phyloP scores from a whole-genome alignment of 129 eudicot genomes.

The Glebionis coronaria region DNA sequence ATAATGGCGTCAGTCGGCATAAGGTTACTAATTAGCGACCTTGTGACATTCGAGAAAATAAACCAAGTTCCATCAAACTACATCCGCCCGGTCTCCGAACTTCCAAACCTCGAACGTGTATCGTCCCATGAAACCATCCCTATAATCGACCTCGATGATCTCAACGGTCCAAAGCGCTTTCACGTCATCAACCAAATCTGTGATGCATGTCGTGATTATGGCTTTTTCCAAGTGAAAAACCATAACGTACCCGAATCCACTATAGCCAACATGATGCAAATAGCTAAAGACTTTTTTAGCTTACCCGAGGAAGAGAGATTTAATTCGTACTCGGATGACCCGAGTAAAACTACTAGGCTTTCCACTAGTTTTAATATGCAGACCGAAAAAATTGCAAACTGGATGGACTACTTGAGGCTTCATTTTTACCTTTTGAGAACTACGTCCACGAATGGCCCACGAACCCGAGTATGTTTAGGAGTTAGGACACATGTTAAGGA shows the following conservation, averaged over 20 bases:
- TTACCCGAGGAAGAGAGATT: slow-evolving; percentile 41
- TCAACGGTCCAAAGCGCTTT: slow-evolving; percentile 24
- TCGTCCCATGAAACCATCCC: slow-evolving; percentile 25
- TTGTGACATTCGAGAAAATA: slow-evolving; percentile 18
- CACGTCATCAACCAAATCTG: slow-evolving; percentile 28
- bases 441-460: slow-evolving; percentile 43
- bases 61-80: slow-evolving; percentile 33
- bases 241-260: slow-evolving; percentile 28
- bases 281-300: slow-evolving; percentile 33
- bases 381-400: slow-evolving; percentile 42
- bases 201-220: slow-evolving; percentile 33
- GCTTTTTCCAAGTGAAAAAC: slow-evolving; percentile 45
- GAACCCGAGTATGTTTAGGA: slow-evolving; percentile 31
- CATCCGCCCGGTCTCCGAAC: slow-evolving; percentile 47
- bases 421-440: slow-evolving; percentile 41
- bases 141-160: slow-evolving; percentile 27
- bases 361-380: slow-evolving; percentile 42
- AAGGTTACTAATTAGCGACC: slow-evolving; percentile 22
- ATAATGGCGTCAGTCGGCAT: background rate
- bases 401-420: slow-evolving; percentile 44
- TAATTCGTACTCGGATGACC: slow-evolving; percentile 41
- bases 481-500: slow-evolving; percentile 31
- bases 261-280: slow-evolving; percentile 29
- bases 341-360: slow-evolving; percentile 36
- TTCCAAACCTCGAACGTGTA: slow-evolving; percentile 34